Evolutionary conservation across 306 rosid species (phyloP).

Genomic region (Medicago lupulina): DNA sequence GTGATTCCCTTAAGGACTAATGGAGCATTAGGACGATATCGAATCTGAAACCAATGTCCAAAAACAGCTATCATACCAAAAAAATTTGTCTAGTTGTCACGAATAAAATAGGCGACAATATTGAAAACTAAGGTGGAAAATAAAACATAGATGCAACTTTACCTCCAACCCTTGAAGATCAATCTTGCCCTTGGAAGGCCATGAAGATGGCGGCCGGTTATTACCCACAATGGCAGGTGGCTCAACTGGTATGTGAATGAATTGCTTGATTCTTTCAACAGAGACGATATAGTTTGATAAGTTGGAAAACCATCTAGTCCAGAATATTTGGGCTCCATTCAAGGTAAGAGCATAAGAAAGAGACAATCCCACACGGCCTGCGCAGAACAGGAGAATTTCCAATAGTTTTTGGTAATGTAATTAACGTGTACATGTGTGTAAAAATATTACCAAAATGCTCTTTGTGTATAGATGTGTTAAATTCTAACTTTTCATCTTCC

Average conservation of each 20-base stretch:
- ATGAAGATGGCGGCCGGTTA: no score
- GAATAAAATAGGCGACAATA: no score
- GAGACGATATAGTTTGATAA: background rate
- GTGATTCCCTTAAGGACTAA: background rate
- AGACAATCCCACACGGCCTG: background rate
- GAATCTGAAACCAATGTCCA: constrained; percentile 55
- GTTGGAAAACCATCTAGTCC: background rate
- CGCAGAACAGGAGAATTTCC: constrained; percentile 42
- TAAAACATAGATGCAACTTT: no score
- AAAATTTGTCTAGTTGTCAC: no score
- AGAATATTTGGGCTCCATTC: background rate
- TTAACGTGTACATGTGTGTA: no score
- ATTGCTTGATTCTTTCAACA: constrained; percentile 1
- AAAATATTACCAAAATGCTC: no score
- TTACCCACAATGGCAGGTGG: no score
- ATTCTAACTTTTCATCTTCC: no score
- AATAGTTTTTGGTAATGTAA: no score
- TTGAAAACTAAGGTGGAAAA: no score
- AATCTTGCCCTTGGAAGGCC: background rate
- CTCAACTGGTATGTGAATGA: background rate
- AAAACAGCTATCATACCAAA: background rate
- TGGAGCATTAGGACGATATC: constrained; percentile 36
- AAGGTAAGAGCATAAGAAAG: background rate
- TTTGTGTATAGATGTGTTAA: no score
- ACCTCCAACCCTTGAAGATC: background rate